phyloP scores from a whole-genome alignment of 2,329 filamentous ascomycete species.

The Fusarium sulawesiense region DNA sequence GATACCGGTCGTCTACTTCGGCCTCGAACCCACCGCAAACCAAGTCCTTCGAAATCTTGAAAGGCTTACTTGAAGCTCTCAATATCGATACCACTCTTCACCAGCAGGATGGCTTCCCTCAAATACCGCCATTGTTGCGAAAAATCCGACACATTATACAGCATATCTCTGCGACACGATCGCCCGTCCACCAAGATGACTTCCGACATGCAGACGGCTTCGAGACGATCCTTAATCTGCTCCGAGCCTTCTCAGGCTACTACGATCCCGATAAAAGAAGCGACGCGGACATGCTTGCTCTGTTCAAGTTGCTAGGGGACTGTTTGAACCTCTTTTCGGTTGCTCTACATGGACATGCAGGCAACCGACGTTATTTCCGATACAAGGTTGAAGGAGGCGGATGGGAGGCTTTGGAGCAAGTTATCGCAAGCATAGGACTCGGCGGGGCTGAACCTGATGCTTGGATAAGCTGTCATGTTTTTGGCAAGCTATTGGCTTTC shows the following conservation, averaged over 20 bases:
- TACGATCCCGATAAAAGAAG: constrained; percentile 75
- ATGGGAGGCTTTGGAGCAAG: constrained; percentile 80
- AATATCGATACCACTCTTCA: constrained; percentile 50
- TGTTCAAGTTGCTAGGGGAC: constrained; percentile 77
- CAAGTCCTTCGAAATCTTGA: constrained; percentile 70
- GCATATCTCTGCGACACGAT: constrained; percentile 62
- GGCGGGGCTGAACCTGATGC: constrained; percentile 74
- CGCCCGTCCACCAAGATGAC: constrained; percentile 74
- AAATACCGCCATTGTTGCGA: constrained; percentile 62
- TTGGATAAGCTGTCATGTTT: constrained; percentile 77
- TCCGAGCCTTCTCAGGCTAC: constrained; percentile 78
- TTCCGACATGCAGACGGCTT: constrained; percentile 87
- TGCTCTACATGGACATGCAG: constrained; percentile 80
- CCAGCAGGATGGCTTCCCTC: constrained; percentile 58
- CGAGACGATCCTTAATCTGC: constrained; percentile 74
- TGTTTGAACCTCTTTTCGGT: constrained; percentile 80
- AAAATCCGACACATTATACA: constrained; percentile 75
- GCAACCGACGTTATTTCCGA: constrained; percentile 89
- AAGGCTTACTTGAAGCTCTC: constrained; percentile 63
- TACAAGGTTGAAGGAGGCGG: constrained; percentile 80
- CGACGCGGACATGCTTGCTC: constrained; percentile 69
- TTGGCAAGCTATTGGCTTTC: constrained; percentile 85
- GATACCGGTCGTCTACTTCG: constrained; percentile 73
- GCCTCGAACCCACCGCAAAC: constrained; percentile 67
- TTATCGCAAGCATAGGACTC: constrained; percentile 74